These are phyloP conservation scores for Nakazawaea anatomiae DNA, from an alignment of 805 yeast species.

Conservation along the genomic window DNA sequence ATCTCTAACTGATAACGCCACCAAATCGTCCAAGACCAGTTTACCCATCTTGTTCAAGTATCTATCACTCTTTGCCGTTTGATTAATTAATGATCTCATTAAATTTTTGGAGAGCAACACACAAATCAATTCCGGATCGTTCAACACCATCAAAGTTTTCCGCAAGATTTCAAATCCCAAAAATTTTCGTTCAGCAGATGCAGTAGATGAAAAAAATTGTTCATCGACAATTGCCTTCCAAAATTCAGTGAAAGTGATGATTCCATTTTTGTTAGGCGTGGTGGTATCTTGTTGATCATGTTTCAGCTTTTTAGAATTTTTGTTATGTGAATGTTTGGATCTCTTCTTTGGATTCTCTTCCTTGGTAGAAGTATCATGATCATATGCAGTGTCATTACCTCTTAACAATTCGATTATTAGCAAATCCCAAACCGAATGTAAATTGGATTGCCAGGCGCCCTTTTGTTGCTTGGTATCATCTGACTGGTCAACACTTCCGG, in stretches of 20 bases:
- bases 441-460: slow-evolving; percentile 66
- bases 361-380: slow-evolving; percentile 17
- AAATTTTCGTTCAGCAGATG: slow-evolving; percentile 82
- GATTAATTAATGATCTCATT: slow-evolving; percentile 69
- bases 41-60: slow-evolving; percentile 63
- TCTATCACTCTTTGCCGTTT: slow-evolving; percentile 60
- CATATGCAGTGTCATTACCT: not conserved
- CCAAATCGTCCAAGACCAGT: slow-evolving; percentile 38
- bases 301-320: slow-evolving; percentile 12
- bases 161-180: slow-evolving; percentile 77
- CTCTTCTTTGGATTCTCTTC: slow-evolving; percentile 29
- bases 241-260: slow-evolving; percentile 50
- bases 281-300: not conserved
- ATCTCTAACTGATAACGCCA: slow-evolving; percentile 27
- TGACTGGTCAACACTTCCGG: slow-evolving; percentile 29
- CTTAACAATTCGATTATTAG: slow-evolving; percentile 39
- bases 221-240: slow-evolving; percentile 82
- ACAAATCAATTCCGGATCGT: slow-evolving; percentile 15
- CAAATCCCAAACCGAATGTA: slow-evolving; percentile 73
- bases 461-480: slow-evolving; percentile 40
- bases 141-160: slow-evolving; percentile 39
- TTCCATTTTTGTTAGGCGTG: no score
- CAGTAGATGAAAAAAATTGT: slow-evolving; percentile 63
- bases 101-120: slow-evolving; percentile 56
- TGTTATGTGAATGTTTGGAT: slow-evolving; percentile 24